phyloP scores from a whole-genome alignment of 2,329 filamentous ascomycete genomes.

The Fusarium solani-melongenae region DNA sequence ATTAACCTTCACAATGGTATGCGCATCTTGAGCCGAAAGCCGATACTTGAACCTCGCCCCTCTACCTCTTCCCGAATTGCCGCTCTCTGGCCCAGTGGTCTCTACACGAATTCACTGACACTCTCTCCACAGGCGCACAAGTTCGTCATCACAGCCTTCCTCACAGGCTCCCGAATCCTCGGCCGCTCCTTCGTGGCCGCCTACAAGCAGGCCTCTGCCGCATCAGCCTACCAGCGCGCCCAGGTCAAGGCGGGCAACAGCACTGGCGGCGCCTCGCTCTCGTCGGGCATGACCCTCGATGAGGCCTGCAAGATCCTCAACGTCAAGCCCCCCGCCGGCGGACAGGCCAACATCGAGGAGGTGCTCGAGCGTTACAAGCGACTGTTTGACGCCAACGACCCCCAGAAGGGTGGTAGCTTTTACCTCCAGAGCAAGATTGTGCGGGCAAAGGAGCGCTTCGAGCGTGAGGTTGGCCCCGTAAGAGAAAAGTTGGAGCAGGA shows the following conservation, averaged over 20 bases:
- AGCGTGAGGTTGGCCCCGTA: slow-evolving; percentile 82
- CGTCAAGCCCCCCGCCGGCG: slow-evolving; percentile 82
- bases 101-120: slow-evolving; percentile 28
- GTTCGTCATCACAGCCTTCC: slow-evolving; percentile 86
- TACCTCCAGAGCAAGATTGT: slow-evolving; percentile 98
- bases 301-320: slow-evolving; percentile 98
- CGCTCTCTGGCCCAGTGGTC: background rate
- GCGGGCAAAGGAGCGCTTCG: slow-evolving; percentile 89
- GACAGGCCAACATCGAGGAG: slow-evolving; percentile 80
- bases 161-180: slow-evolving; percentile 91
- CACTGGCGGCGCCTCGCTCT: slow-evolving; percentile 62
- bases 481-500: slow-evolving; percentile 78
- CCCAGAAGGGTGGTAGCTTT: slow-evolving; percentile 95
- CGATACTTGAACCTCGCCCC: slow-evolving; percentile 18
- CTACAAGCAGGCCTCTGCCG: slow-evolving; percentile 93
- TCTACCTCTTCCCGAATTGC: slow-evolving; percentile 19
- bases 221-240: slow-evolving; percentile 82
- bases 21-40: slow-evolving; percentile 13
- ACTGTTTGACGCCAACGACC: slow-evolving; percentile 93
- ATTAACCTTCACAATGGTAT: slow-evolving; percentile 46
- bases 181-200: slow-evolving; percentile 93
- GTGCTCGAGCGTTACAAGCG: slow-evolving; percentile 92
- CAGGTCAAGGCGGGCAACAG: slow-evolving; percentile 71
- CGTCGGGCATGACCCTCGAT: slow-evolving; percentile 87
- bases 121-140: slow-evolving; percentile 79